phyloP scores from a whole-genome alignment of 2,329 filamentous ascomycete genomes.

The Fusarium mexicanum region DNA sequence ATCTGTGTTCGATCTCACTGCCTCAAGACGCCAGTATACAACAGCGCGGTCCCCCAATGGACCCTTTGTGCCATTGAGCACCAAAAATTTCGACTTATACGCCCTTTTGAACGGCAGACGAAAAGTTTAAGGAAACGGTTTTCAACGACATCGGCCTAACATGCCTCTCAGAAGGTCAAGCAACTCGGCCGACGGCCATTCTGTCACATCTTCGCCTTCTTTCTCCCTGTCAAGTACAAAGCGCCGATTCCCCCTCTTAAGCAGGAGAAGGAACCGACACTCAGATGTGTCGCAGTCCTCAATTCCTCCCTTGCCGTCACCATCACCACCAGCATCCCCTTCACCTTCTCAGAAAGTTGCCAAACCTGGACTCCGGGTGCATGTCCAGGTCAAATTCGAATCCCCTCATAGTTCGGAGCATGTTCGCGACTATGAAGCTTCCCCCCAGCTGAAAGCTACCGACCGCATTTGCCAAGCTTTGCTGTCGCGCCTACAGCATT shows the following conservation, averaged over 20 bases:
- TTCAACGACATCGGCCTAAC: constrained; percentile 15
- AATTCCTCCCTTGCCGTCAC: constrained; percentile 15
- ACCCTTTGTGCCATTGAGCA: constrained; percentile 31
- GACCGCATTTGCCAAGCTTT: constrained; percentile 60
- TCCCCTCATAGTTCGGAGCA: constrained; percentile 56
- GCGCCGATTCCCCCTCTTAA: constrained; percentile 46
- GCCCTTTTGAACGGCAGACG: neutral
- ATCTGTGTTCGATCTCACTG: neutral
- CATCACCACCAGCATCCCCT: constrained; percentile 18
- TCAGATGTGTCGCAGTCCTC: constrained; percentile 39
- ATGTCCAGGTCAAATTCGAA: constrained; percentile 58
- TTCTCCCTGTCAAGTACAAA: constrained; percentile 41
- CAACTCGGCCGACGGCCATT: constrained; percentile 40
- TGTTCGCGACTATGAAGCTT: constrained; percentile 58
- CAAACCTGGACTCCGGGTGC: constrained; percentile 50
- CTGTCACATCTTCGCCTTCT: constrained; percentile 33
- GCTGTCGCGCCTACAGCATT: constrained; percentile 61
- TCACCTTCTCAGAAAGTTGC: constrained; percentile 11
- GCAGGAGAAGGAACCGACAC: constrained; percentile 40
- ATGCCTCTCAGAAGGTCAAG: constrained; percentile 43
- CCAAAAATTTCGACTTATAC: constrained; percentile 7
- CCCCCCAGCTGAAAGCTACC: constrained; percentile 54
- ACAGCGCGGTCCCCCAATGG: constrained; percentile 24
- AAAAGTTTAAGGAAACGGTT: constrained; percentile 1
- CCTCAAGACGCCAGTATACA: constrained; percentile 6